A percentile compares a stretch with the other conserved stretches of the same genome.
These are phyloP conservation scores for Agaricus sinodeliciosus DNA, from an alignment of 768 basidiomycete genomes.

Conservation along the genomic window DNA sequence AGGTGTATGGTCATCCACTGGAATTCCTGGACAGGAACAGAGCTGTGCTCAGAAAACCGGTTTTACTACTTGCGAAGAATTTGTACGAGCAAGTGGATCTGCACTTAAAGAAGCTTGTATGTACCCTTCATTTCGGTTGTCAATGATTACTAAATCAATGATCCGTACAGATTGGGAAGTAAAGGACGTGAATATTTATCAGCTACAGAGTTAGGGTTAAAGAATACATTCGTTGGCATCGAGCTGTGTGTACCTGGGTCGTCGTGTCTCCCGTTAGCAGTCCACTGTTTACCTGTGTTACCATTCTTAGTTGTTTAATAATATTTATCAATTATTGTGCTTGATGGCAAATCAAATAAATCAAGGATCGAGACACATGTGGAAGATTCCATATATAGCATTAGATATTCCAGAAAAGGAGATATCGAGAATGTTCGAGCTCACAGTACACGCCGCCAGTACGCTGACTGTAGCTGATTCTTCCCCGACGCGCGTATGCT, in stretches of 20 bases:
- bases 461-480: background rate
- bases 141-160: slow-evolving; percentile 5
- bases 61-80: slow-evolving; percentile 72
- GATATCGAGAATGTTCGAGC: slow-evolving; percentile 9
- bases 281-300: too few relatives aligned
- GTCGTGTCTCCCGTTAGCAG: too few relatives aligned
- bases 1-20: slow-evolving; percentile 63
- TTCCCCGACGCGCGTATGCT: slow-evolving; percentile 7
- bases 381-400: background rate
- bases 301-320: too few relatives aligned
- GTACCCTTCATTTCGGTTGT: slow-evolving; percentile 22
- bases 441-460: background rate
- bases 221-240: background rate
- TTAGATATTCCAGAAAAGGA: background rate
- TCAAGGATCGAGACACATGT: background rate
- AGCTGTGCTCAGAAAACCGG: slow-evolving; percentile 85
- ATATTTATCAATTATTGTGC: background rate
- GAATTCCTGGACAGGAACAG: slow-evolving; percentile 78
- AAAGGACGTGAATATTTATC: slow-evolving; percentile 67
- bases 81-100: slow-evolving; percentile 64
- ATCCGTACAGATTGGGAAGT: slow-evolving; percentile 71
- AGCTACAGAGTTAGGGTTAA: slow-evolving; percentile 22
- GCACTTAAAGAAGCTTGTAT: slow-evolving; percentile 73
- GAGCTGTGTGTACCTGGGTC: too few relatives aligned
- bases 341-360: background rate